Evolutionary conservation across 2,329 filamentous ascomycete species (phyloP), one percentile per base, ranked within the genome.

Genomic region (Fusarium temperatum): DNA sequence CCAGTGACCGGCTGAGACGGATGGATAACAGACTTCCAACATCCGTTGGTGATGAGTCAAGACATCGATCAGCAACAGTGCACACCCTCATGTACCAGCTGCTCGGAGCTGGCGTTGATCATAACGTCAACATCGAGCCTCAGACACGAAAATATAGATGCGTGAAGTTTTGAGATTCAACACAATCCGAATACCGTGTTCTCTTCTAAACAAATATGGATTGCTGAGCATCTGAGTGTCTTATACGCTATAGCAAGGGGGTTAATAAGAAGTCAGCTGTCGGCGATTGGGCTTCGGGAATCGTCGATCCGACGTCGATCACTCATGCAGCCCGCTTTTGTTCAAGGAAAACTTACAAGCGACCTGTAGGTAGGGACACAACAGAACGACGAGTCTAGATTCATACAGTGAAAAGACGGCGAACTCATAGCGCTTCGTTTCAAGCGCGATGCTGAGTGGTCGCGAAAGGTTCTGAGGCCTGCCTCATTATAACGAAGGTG

Each of bases 301-400:
- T 73, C 72, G 72, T 63, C 47, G 69, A 75, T 73, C 73, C 56
- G 41, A 38, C 45, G 72, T 73, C 61, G 73, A 75, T 75, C 73
- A 71, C 47, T 61, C 53, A 68, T 70, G 70, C 57, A 71, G 44
- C 57, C 66, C 36, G 50, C 51, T 64, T 69, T 60, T 60, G 56
- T 36, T 62, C 47, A 28, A 62, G 24, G 38, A 35, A 35, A 35
- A 9, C 32, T 35, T 35, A 32, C 32, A 69, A 45, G 53, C 42
- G 36, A 45, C 28, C 38, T 51, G 54, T 45, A 63, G 54, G 48
- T 44, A 35, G 54, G 48, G 50, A 35, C 36, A 47, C 35, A 39
- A 38, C 42, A 66, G 38, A 44, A 24, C 20, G 30, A 36, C 30
- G 32, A 36, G 39, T 41, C 47, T 24, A 28, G 38, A 39, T 45